Percentiles rank a stretch among this genome's conserved stretches.
phyloP scores from a whole-genome alignment of 495 filamentous ascomycete genomes.

The Clohesyomyces aquaticus region DNA sequence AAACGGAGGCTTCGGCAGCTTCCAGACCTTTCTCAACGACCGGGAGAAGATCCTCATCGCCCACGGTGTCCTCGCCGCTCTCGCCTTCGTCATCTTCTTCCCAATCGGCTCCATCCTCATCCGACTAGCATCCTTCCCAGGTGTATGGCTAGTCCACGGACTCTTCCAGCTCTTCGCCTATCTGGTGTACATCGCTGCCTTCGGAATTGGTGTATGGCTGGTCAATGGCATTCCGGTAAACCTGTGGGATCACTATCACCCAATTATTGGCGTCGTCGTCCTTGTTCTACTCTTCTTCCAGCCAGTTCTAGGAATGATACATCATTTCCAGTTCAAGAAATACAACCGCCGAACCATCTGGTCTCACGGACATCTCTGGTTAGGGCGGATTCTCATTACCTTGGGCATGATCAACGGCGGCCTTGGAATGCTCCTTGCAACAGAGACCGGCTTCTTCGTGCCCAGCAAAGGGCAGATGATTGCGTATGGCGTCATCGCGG shows the following conservation, averaged over 20 bases:
- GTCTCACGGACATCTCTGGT: slow-evolving; percentile 49
- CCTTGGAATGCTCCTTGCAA: slow-evolving; percentile 45
- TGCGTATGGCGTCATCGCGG: slow-evolving; percentile 39
- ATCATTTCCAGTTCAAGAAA: slow-evolving; percentile 49
- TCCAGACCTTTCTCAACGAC: neutral
- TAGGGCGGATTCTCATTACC: slow-evolving; percentile 45
- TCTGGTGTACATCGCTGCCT: slow-evolving; percentile 44
- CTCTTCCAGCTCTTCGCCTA: slow-evolving; percentile 47
- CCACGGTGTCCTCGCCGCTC: slow-evolving; percentile 46
- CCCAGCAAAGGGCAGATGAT: slow-evolving; percentile 32
- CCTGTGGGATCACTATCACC: slow-evolving; percentile 41
- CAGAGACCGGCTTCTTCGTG: slow-evolving; percentile 17
- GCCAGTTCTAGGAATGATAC: slow-evolving; percentile 46
- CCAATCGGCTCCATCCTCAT: slow-evolving; percentile 53
- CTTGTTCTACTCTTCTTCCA: slow-evolving; percentile 47
- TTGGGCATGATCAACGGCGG: slow-evolving; percentile 51
- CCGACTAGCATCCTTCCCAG: slow-evolving; percentile 48
- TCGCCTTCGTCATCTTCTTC: slow-evolving; percentile 53
- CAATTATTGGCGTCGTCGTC: slow-evolving; percentile 47
- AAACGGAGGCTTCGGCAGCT: slow-evolving; percentile 14
- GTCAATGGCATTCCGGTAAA: slow-evolving; percentile 34
- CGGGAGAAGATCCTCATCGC: slow-evolving; percentile 43
- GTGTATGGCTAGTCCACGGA: slow-evolving; percentile 48
- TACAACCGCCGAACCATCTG: slow-evolving; percentile 44
- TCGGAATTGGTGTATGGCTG: slow-evolving; percentile 47